phyloP scores from a whole-genome alignment of 164 flowering plant genomes.

The Piper longum region DNA sequence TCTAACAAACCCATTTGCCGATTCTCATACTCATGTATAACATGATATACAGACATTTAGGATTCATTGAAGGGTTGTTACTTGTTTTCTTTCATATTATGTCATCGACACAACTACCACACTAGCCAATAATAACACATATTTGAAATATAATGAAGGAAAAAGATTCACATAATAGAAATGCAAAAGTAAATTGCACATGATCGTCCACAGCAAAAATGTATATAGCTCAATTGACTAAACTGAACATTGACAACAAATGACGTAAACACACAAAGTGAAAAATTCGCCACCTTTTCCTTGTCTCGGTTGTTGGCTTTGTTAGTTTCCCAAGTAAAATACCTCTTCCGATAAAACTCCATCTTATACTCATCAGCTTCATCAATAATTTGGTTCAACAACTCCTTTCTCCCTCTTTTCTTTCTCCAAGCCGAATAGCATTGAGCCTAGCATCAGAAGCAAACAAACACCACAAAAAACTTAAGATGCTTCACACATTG shows the following conservation, averaged over 20 bases:
- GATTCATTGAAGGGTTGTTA: too few species aligned
- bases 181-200: neutral
- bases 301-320: conserved; percentile 38
- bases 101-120: neutral
- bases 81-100: too few species aligned
- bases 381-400: conserved; percentile 31
- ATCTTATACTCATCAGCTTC: conserved; percentile 50
- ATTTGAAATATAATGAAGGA: neutral
- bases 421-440: conserved; percentile 44
- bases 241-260: neutral
- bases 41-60: too few species aligned
- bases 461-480: neutral
- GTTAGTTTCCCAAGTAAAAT: conserved; percentile 25
- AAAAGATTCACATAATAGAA: neutral
- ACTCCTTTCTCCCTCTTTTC: conserved; percentile 56
- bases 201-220: neutral
- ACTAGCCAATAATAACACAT: neutral
- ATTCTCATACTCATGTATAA: neutral
- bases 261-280: neutral
- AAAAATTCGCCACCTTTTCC: conserved; percentile 31
- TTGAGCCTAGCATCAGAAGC: conserved; percentile 22
- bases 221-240: neutral
- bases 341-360: conserved; percentile 35
- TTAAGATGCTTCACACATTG: neutral
- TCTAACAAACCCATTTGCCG: neutral